Conservation (phyloP, 176 grass and related monocot species). For the Calamus simplicifolius region DNA sequence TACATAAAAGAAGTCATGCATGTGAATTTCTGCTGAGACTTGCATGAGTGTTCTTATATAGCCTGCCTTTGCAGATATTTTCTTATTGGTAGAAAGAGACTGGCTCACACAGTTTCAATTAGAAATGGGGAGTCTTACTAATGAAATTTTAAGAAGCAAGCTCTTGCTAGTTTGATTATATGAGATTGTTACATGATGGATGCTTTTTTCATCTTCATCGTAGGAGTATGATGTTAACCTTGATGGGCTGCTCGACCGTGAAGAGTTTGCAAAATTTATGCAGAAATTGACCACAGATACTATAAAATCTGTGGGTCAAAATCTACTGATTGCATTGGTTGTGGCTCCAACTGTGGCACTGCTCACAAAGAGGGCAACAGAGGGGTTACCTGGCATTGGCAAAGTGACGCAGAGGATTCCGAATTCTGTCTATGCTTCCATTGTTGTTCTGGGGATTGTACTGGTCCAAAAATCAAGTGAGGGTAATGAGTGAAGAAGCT, state of each 20-base stretch:
- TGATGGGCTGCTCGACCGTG: conserved; percentile 71
- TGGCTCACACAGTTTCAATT: too few relatives aligned
- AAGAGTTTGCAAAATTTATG: conserved; percentile 90
- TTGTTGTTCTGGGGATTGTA: conserved; percentile 61
- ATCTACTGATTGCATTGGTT: conserved; percentile 61
- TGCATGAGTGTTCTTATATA: too few relatives aligned
- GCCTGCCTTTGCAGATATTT: too few relatives aligned
- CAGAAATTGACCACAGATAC: conserved; percentile 71
- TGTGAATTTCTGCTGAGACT: too few relatives aligned
- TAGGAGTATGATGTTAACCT: conserved; percentile 75
- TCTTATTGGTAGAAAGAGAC: too few relatives aligned
- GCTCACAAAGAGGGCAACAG: conserved; percentile 76
- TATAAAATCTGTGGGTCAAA: conserved; percentile 45
- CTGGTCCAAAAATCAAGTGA: conserved; percentile 59
- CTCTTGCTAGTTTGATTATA: too few relatives aligned
- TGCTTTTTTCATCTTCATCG: too few relatives aligned
- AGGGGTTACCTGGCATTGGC: conserved; percentile 66
- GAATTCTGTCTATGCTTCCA: conserved; percentile 68
- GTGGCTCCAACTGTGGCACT: conserved; percentile 62
- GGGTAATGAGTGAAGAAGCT: conserved; percentile 26
- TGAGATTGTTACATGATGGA: too few relatives aligned
- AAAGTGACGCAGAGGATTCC: conserved; percentile 68
- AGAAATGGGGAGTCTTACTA: too few relatives aligned
- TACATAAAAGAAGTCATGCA: too few relatives aligned
- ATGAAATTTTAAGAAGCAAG: too few relatives aligned